Evolutionary conservation across 495 filamentous ascomycete species (phyloP), one percentile per base, ranked within the genome.

Genomic region (Hyaloscypha finlandica): DNA sequence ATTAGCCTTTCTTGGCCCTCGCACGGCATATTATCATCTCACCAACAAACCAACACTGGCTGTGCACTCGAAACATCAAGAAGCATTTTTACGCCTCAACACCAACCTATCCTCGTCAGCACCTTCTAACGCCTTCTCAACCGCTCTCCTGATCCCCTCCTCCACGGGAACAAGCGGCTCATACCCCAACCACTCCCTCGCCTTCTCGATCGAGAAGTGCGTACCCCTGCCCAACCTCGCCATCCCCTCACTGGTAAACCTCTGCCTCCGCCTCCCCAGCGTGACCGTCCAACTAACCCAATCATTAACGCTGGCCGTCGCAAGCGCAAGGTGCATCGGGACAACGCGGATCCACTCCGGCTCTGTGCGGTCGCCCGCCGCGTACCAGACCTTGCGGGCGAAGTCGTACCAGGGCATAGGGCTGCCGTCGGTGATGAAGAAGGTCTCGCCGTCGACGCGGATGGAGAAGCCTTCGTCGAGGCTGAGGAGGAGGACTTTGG

Each of bases 351-450:
- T 61, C n/a, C 57, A 37, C 8, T 63, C 32, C 19, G 45, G 19
- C 20, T 59, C 35, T 16, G 39, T 52, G 3, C 33, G 77, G 25
- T 85, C 84, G 55, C 87, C 87, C 12, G 87, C 87, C 20, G 85
- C 78, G 6, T 79, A 83, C 92, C 92, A 97, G 48, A 94, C 85
- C 45, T 86, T 83, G 45, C 91, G 90, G 45, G 88, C 84, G 72
- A 96, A 89, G 74, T 97, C 94, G 92, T 93, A 98, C 82, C 97
- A 98, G 74, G 96, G 96, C 30, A 96, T 81, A 1, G 94, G 93
- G 59, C 82, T 80, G 71, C 90, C 94, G 76, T 98, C 97, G 68
- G 94, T 97, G 77, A 97, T 88, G 77, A 97, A 86, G 85, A 97
- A 98, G 31, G 92, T 90, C 76, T 97, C 92, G 54, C 94, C 95